Evolutionary conservation across 2,329 filamentous ascomycete genomes (phyloP), one percentile per base, ranked within the genome.

Genomic region (Xylariaceae sp.): DNA sequence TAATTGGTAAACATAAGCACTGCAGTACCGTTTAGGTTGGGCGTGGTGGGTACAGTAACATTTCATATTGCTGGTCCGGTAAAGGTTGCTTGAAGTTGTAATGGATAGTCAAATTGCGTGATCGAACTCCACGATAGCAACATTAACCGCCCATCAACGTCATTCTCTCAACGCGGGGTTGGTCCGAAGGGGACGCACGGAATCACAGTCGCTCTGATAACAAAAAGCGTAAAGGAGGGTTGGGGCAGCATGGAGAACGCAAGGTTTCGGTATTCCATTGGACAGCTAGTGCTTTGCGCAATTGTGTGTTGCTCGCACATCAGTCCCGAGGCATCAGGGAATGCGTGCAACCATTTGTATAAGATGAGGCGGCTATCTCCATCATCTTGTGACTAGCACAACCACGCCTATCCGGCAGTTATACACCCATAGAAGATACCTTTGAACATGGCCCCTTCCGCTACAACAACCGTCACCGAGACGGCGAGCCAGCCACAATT

Each of bases 381-480:
- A n/a, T n/a, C n/a, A n/a, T n/a, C n/a, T n/a, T n/a, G n/a, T n/a
- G n/a, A n/a, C n/a, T n/a, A n/a, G n/a, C n/a, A n/a, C n/a, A n/a
- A n/a, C n/a, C n/a, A n/a, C n/a, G n/a, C n/a, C n/a, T n/a, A n/a
- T n/a, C n/a, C n/a, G n/a, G n/a, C n/a, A n/a, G n/a, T n/a, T n/a
- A n/a, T n/a, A n/a, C n/a, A 47, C 24, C 17, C 17, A 24, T 36
- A 24, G 47, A 16, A 19, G 39, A 31, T 19, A 49, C 28, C 49
- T 36, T 33, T 23, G 46, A 65, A 31, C 31, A 72, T 72, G 70
- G 69, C 70, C 52, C 69, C 70, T 33, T 70, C 69, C 34, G 67
- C 66, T 60, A 71, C 64, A 17, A 51, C 62, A 5, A 71, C 69
- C 28, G 56, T 63, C 31, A 68, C 67, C 16, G 68, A 70, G 62